Conservation (phyloP, 2,329 filamentous ascomycete genomes). For the Fusarium sterilihyphosum region DNA sequence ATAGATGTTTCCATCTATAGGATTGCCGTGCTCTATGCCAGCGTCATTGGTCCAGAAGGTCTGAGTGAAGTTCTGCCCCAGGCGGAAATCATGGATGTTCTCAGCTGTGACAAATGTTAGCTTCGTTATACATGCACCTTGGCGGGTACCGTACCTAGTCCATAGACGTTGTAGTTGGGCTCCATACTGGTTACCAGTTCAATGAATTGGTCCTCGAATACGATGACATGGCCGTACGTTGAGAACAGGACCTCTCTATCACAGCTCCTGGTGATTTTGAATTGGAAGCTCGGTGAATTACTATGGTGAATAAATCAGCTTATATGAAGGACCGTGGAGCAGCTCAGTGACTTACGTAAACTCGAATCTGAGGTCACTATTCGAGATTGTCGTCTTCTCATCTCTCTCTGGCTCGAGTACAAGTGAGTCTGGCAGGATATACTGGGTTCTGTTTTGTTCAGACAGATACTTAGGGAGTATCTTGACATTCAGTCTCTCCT, state of each 20-base stretch:
- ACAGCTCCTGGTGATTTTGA: not conserved
- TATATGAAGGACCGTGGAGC: not conserved
- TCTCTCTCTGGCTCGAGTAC: not conserved
- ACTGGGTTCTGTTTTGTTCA: not conserved
- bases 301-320: not conserved
- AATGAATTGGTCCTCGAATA: not conserved
- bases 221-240: not conserved
- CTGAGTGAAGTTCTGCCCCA: not conserved
- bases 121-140: too few relatives aligned
- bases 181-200: not conserved
- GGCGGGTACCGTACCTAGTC: not conserved
- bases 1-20: not conserved
- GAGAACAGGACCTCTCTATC: not conserved
- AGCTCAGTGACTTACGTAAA: not conserved
- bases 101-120: not conserved
- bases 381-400: not conserved
- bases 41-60: constrained; percentile 1
- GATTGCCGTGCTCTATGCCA: not conserved
- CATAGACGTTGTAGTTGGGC: not conserved
- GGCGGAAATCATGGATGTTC: not conserved
- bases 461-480: not conserved
- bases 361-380: not conserved
- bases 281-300: not conserved
- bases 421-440: not conserved
- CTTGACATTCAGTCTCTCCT: not conserved